Conservation (phyloP, 2,329 filamentous ascomycete genomes). For the Aspergillus sp. region DNA sequence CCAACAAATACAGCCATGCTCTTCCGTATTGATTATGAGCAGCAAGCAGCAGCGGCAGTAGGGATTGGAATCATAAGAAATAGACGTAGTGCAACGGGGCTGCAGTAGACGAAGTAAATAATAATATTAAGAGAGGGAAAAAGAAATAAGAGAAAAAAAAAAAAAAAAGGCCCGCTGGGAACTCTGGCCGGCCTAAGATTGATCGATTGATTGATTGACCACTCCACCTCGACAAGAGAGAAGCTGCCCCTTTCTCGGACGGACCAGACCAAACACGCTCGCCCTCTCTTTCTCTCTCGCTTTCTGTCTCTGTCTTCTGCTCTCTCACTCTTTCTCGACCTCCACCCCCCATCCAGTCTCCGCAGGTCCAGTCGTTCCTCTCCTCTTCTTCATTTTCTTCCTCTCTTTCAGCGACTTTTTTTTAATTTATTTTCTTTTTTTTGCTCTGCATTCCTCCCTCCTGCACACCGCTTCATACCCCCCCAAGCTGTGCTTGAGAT, state of each 20-base stretch:
- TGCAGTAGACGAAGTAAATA: too few species aligned
- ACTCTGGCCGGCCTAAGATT: too few species aligned
- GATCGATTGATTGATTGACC: too few species aligned
- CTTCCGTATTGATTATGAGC: too few species aligned
- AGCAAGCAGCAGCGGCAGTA: neutral
- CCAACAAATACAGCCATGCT: too few species aligned
- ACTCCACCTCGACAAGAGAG: too few species aligned
- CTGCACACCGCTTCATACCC: constrained; percentile 2
- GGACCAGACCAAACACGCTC: too few species aligned
- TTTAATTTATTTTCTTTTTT: constrained; percentile 7
- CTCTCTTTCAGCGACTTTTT: constrained; percentile 1
- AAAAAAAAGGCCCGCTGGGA: too few species aligned
- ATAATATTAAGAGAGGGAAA: too few species aligned
- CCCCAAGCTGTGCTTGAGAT: constrained; percentile 7
- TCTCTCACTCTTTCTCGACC: constrained; percentile 3
- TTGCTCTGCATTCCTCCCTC: constrained; percentile 1
- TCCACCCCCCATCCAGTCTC: constrained; percentile 15
- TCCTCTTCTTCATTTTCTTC: constrained; percentile 13
- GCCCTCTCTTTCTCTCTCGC: constrained; percentile 3
- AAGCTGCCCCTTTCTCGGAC: too few species aligned
- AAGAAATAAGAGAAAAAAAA: too few species aligned
- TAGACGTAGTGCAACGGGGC: neutral
- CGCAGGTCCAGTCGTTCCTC: constrained; percentile 14
- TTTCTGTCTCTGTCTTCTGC: neutral
- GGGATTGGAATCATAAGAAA: neutral